Base-by-base conservation (phyloP, 1,284 basidiomycete species). In the Termitomyces sp. region DNA sequence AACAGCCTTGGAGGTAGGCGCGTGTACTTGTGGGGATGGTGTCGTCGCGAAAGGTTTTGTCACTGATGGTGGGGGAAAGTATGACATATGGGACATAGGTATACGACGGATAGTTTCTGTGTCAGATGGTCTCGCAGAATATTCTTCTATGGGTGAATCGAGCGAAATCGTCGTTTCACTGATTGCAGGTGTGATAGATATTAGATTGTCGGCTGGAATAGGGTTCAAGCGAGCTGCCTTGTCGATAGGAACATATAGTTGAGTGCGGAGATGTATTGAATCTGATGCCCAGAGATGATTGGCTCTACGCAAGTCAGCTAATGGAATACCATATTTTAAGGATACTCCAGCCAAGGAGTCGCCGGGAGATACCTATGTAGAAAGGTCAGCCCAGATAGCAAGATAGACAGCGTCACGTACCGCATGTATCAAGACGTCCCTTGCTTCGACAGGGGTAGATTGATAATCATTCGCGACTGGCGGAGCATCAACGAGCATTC, bases 281-380 rank as follows among this genome's bases (percentile, higher is more conserved):
- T 97, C 94, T 13, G 88, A 87, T 1, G 90, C 70, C 93, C 93
- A 97, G 4, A 97, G 75, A 57, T 93, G 91, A 69, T 97, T 97
- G 38, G 84, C 84, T 59, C 83, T 80, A 43, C 93, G 84, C 11
- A 97, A 76, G n/a, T 88, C 84, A 11, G 89, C 78, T 45, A 95
- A 74, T 8, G 85, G 80, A 50, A 94, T 86, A 3, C 91, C 91
- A 66, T 96, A 96, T 60, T 86, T 88, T 42, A 97, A 74, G 0
- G 93, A 85, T 18, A 97, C 86, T 13, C 91, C 87, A 13, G 91
- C 81, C 14, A 96, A 72, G 3, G 92, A 89, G 64, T 97, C 93
- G 18, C 75, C 77, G 4, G 82, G 73, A 51, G 75, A 71, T 31
- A 96, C 76, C 92, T 90, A 56, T 38, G 42, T 45, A 18, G 37